phyloP scores from a whole-genome alignment of 192 early-diverging fungal species.

The Allomyces javanicus region DNA sequence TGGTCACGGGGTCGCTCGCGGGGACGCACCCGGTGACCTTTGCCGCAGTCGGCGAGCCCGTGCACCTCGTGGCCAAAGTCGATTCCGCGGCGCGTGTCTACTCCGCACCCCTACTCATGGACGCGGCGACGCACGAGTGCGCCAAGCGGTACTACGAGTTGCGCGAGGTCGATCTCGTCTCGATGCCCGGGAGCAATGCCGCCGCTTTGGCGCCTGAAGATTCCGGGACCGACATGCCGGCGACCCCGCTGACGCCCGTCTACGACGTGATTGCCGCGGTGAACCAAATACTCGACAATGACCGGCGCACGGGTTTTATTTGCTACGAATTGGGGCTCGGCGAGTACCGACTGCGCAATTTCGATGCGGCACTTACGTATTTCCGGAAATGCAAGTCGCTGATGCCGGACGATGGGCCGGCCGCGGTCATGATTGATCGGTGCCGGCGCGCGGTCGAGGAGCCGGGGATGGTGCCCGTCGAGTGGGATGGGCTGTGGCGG shows the following conservation, averaged over 20 bases:
- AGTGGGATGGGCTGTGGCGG: neutral
- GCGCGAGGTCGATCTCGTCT: neutral
- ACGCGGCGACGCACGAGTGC: neutral
- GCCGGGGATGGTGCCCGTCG: neutral
- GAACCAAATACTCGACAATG: neutral
- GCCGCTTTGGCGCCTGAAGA: neutral
- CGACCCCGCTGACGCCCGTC: neutral
- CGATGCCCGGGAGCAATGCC: neutral
- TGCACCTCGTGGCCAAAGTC: neutral
- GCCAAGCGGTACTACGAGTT: neutral
- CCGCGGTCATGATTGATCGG: neutral
- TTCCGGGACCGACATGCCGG: neutral
- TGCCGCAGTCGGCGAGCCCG: neutral
- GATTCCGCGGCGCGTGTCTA: neutral
- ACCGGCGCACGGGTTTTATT: neutral
- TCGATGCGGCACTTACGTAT: neutral
- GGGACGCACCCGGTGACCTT: neutral
- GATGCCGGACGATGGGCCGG: neutral
- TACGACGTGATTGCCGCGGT: neutral
- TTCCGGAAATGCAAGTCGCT: neutral
- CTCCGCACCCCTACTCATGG: neutral
- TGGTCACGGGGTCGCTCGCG: neutral
- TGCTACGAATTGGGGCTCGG: neutral
- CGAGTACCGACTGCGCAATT: neutral
- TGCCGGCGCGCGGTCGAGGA: neutral